Base-by-base conservation (phyloP, 2,329 filamentous ascomycete genomes). In the Microsporum audouinii region DNA sequence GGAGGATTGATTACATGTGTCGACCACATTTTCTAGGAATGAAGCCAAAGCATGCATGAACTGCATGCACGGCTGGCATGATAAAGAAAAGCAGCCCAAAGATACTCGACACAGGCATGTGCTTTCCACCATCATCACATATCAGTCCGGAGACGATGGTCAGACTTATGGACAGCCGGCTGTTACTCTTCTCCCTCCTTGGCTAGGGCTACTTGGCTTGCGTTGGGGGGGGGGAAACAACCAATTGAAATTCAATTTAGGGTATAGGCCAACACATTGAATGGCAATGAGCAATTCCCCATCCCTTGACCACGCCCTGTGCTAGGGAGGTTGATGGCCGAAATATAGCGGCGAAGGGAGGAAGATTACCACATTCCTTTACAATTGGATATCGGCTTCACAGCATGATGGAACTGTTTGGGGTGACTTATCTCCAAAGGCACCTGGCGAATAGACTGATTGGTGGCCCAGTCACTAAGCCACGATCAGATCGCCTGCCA, bases 391-490 rank as follows among this genome's bases (percentile, higher is more conserved):
- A 55, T 49, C 12, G 23, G 49, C 14, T 14, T 17, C 14, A 31
- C 6, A 23, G 5, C 12, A 33, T 5, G 31, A 55, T 34, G 29
- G 27, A 31, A 27, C 27, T 8, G 7, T 43, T 14, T 29, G 8
- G 10, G 23, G 31, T 31, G 4, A 7, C 23, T 8, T 47, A 12
- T 23, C 27, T 12, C 27, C 10, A 23, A 23, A 23, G 17, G 17
- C 17, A 23, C 17, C 17, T 23, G 17, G 17, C 17, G 17, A 23
- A 23, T 23, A 23, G 17, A 23, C 17, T 23, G 10, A 10, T 55
- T 8, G 31, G 49, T 55, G 49, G 49, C 49, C 49, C 33, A 55
- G 49, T 55, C 31, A 55, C 49, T 55, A 14, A 55, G 49, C 49
- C 33, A 55, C 49, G 49, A 55, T 36, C 33, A 23, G 33, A 55